Conservation (phyloP, 2,329 filamentous ascomycete species). For the Verticillium nonalfalfae region DNA sequence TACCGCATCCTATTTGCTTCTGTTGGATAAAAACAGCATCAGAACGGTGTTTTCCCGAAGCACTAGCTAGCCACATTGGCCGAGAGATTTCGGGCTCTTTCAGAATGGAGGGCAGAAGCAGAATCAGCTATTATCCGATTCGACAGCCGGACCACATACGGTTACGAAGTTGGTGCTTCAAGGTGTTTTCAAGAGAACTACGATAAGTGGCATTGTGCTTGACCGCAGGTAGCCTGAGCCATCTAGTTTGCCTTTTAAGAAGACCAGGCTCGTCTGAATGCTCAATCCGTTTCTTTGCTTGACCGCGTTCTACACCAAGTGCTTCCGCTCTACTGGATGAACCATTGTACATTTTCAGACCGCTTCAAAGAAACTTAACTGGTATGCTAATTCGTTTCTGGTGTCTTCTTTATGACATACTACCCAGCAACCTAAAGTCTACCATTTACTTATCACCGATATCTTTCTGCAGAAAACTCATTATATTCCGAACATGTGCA, state of each 20-base stretch:
- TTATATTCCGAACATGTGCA: constrained; percentile 32
- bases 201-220: neutral
- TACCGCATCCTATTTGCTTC: constrained; percentile 7
- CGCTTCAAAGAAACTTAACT: neutral
- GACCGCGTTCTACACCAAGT: neutral
- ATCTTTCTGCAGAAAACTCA: neutral
- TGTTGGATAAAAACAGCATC: neutral
- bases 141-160: neutral
- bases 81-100: constrained; percentile 1
- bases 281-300: too few relatives aligned
- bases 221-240: neutral
- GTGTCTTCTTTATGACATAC: too few relatives aligned
- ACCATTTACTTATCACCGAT: neutral
- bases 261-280: too few relatives aligned
- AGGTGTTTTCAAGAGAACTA: neutral
- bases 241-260: too few relatives aligned
- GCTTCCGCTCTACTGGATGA: neutral
- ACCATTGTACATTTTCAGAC: neutral
- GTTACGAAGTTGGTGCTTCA: neutral
- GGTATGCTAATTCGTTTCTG: too few relatives aligned
- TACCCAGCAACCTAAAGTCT: neutral
- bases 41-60: neutral
- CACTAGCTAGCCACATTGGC: neutral
- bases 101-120: neutral
- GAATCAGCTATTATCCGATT: neutral